These are phyloP conservation scores for Trifolium fragiferum DNA, from an alignment of 306 rosid species.

Conservation along the genomic window DNA sequence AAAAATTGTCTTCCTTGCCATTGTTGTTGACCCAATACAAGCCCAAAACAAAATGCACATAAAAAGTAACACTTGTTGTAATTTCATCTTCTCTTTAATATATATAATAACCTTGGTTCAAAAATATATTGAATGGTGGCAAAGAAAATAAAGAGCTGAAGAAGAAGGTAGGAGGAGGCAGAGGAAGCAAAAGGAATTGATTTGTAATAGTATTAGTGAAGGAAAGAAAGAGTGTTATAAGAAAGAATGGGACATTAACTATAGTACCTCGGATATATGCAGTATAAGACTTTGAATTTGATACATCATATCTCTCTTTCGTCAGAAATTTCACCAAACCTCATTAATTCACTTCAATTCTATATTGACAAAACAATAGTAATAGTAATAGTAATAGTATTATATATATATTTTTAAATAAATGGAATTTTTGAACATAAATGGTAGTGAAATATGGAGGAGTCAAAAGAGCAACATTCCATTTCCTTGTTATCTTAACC, in stretches of 20 bases:
- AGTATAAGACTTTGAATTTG: conserved; percentile 60
- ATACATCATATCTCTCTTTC: conserved; percentile 68
- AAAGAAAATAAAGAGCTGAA: conserved; percentile 10
- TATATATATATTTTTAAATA: no score
- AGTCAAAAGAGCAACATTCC: conserved; percentile 56
- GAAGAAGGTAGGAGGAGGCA: conserved; percentile 26
- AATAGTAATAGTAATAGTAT: not conserved
- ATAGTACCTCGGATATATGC: conserved; percentile 69
- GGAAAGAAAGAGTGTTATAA: conserved; percentile 14
- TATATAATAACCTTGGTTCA: not conserved
- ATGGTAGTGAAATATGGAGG: conserved; percentile 32
- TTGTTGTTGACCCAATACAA: conserved; percentile 48
- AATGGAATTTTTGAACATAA: conserved; percentile 19
- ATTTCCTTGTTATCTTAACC: conserved; percentile 27
- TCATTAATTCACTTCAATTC: conserved; percentile 61
- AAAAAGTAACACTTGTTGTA: conserved; percentile 43
- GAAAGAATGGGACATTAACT: conserved; percentile 58
- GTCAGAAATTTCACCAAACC: conserved; percentile 73
- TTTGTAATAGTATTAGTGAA: conserved; percentile 29
- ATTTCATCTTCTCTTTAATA: conserved; percentile 47
- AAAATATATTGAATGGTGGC: not conserved
- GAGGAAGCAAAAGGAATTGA: conserved; percentile 60
- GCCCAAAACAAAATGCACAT: conserved; percentile 58
- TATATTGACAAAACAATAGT: conserved; percentile 26
- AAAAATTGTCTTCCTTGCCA: conserved; percentile 48